Evolutionary conservation across 805 yeast species (phyloP), one percentile per base, ranked within the genome.

Genomic region (Cyberlindnera misumaiensis): DNA sequence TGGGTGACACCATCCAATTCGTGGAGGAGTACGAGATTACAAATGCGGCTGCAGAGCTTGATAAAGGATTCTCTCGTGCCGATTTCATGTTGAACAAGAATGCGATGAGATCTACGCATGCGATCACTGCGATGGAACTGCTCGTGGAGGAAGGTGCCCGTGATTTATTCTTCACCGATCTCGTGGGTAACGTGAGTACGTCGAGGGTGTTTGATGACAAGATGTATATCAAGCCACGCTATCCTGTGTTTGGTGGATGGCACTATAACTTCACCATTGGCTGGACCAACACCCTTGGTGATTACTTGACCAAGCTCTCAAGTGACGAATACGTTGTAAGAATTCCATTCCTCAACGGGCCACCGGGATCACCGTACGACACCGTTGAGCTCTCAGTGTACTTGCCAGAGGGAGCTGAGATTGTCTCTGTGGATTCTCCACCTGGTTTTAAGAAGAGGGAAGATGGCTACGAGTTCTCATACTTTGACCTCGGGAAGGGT

Each of bases 211-310:
- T 55, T 12, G 48, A 48, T 4, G 56, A 60, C 37, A 56, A 48
- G 43, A 63, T 86, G 34, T 65, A 80, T 27, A 59, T 93, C 47
- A 75, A 73, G 53, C 97, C 97, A 40, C 74, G 98, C 59, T 93
- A 69, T 67, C 98, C 98, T n/a, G 59, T 93, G 6, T 84, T 86
- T 62, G 98, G 98, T 35, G 94, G 89, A 31, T 93, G 98, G 98
- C 73, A 80, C 53, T 90, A 87, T 63, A 87, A 90, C 63, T 93
- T 86, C 69, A 93, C 97, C 16, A 62, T 90, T 49, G 97, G 97
- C n/a, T 93, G 96, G 96, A 75, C 80, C 35, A 73, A 77, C 46
- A 64, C 68, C 15, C 62, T 89, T 30, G 53, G 64, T 12, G 63
- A 74, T 32, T 80, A 71, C 48, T 66, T 84, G 37, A 77, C 63